Conservation (phyloP, 768 basidiomycete genomes). For the Lactifluus rugatus region DNA sequence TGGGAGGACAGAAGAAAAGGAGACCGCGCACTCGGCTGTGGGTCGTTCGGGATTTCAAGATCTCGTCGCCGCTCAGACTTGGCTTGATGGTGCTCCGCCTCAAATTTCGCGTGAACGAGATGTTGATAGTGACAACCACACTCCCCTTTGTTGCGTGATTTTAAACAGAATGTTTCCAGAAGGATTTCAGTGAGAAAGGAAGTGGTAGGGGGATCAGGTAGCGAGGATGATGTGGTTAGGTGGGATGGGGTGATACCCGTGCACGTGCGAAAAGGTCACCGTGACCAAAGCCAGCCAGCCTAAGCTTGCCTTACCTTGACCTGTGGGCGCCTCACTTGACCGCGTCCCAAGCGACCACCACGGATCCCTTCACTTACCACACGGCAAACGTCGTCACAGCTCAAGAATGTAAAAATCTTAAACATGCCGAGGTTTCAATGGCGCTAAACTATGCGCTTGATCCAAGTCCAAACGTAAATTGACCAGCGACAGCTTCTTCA, state of each 20-base stretch:
- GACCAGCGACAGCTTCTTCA: neutral
- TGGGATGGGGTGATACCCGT: conserved; percentile 15
- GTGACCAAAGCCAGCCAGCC: neutral
- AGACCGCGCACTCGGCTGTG: conserved; percentile 16
- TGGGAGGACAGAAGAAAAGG: neutral
- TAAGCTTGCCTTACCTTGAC: neutral
- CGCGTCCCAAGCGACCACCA: neutral
- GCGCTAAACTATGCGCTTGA: neutral
- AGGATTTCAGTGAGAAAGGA: neutral
- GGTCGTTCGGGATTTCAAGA: conserved; percentile 21
- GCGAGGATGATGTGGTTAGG: conserved; percentile 18
- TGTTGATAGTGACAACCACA: neutral
- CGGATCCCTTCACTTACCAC: neutral
- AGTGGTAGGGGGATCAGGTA: neutral
- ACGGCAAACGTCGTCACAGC: neutral
- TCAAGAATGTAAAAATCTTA: neutral
- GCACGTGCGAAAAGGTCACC: conserved; percentile 17
- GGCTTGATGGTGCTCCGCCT: conserved; percentile 18
- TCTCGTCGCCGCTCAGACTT: conserved; percentile 23
- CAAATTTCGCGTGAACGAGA: conserved; percentile 6
- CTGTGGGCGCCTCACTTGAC: neutral
- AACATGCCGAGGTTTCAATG: neutral
- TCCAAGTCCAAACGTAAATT: conserved; percentile 4
- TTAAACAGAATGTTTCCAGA: neutral
- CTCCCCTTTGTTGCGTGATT: neutral